Base-by-base conservation (phyloP, 2,329 filamentous ascomycete genomes). In the Pyricularia sp. region DNA sequence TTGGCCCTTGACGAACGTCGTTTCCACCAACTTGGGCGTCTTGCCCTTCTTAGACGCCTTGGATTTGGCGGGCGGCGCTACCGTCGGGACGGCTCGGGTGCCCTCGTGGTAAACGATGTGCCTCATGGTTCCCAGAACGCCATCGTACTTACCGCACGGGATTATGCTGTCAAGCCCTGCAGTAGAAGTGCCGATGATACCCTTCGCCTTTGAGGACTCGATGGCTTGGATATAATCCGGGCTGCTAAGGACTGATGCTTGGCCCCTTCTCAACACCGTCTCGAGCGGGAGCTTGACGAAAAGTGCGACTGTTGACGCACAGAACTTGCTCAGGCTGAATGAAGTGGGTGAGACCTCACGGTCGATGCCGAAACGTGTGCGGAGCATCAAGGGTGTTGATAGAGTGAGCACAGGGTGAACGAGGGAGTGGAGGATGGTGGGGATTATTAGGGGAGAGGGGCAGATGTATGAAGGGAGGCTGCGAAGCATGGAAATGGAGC, bases 101-200 rank as follows among this genome's bases (percentile, higher is more conserved):
- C 95, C 95, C 78, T 99, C 95, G 74, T 96, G 92, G 50, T 90
- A 85, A 0, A 92, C 85, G 71, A 99, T 95, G 70, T 87, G 87
- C 83, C 93, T 94, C 86, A 97, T 94, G 2, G 94, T 97, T 3
- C 93, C 92, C n/a, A 95, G 78, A 1, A 97, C 84, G n/a, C 95
- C 95, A 42, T 87, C 84, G 77, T 97, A 99, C 4, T 87, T 87
- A 2, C 93, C 94, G 0, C 92, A 84, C 2, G 91, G 88, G 0
- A 98, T 88, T 68, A 97, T 89, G 0, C 92, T 93, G 69, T 92
- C 88, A 64, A 92, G 30, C 17, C n/a, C 14, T 23, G 59, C 4
- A 4, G 59, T 20, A 17, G 59, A 28, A 2, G 59, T 28, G 59
- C 59, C 59, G 7, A 36, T 30, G 28, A 33, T 42, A 28, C 64